phyloP scores from a whole-genome alignment of 140 eudicot genomes.

The Oenanthe javanica region DNA sequence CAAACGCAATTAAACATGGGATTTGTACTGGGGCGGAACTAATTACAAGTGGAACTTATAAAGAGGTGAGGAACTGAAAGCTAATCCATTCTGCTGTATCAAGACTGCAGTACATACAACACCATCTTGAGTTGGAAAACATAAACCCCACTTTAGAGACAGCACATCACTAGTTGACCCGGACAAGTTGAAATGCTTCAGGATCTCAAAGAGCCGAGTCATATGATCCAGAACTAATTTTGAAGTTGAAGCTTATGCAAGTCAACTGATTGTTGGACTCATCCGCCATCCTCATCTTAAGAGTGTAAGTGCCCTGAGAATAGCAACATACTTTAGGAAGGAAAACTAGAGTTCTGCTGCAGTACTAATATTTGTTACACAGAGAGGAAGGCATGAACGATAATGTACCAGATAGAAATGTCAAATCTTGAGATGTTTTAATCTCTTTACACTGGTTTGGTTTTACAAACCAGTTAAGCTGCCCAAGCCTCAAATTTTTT shows the following conservation, averaged over 20 bases:
- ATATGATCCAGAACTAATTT: constrained; percentile 17
- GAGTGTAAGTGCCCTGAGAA: constrained; percentile 35
- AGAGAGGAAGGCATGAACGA: neutral
- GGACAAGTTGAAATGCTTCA: neutral
- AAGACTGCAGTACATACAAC: neutral
- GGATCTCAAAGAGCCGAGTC: constrained; percentile 16
- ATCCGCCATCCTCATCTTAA: constrained; percentile 33
- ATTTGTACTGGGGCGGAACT: neutral
- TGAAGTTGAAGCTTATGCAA: constrained; percentile 30
- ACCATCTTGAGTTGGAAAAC: neutral
- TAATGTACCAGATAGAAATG: neutral
- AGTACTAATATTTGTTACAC: neutral
- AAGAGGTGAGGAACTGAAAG: neutral
- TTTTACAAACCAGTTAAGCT: neutral
- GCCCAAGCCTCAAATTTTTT: neutral
- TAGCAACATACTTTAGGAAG: neutral
- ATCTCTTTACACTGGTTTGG: neutral
- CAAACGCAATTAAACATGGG: neutral
- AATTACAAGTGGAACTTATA: neutral
- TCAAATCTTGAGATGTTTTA: neutral
- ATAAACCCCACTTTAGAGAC: neutral
- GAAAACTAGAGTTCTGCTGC: neutral
- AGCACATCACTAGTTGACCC: neutral
- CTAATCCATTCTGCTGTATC: neutral
- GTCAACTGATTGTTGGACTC: constrained; percentile 25